Conservation (phyloP, 2,329 filamentous ascomycete species). For the Fusarium newnesense region DNA sequence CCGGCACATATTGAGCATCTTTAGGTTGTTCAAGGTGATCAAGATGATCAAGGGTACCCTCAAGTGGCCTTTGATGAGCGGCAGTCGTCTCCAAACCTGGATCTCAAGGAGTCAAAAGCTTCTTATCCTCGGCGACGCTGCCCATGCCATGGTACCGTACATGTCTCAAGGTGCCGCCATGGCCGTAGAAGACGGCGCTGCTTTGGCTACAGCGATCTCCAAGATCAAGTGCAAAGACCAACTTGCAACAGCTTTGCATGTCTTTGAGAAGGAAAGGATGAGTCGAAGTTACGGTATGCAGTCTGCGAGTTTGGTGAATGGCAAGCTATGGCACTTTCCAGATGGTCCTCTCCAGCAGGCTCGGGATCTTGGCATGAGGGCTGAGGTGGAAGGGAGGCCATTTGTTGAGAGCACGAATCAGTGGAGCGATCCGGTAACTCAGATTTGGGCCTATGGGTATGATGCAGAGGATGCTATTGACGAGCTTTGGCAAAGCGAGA, state of each 20-base stretch:
- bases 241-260: not conserved
- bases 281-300: slow-evolving; percentile 13
- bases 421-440: slow-evolving; percentile 5
- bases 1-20: not conserved
- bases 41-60: not conserved
- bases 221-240: not conserved
- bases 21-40: not conserved
- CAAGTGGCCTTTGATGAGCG: not conserved
- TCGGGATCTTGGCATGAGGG: slow-evolving; percentile 3
- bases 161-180: slow-evolving; percentile 17
- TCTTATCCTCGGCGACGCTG: not conserved
- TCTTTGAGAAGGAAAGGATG: slow-evolving; percentile 9
- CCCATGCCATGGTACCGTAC: slow-evolving; percentile 10
- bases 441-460: slow-evolving; percentile 11
- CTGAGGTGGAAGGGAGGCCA: not conserved
- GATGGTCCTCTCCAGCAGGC: not conserved
- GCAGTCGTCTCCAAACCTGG: not conserved
- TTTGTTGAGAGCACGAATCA: slow-evolving; percentile 14
- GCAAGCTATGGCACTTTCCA: slow-evolving; percentile 6
- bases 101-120: slow-evolving; percentile 2
- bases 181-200: slow-evolving; percentile 11
- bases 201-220: not conserved
- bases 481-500: not conserved
- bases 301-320: not conserved
- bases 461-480: not conserved